Base-by-base conservation (phyloP, 257 asterid genomes). In the Agastache rugosa region DNA sequence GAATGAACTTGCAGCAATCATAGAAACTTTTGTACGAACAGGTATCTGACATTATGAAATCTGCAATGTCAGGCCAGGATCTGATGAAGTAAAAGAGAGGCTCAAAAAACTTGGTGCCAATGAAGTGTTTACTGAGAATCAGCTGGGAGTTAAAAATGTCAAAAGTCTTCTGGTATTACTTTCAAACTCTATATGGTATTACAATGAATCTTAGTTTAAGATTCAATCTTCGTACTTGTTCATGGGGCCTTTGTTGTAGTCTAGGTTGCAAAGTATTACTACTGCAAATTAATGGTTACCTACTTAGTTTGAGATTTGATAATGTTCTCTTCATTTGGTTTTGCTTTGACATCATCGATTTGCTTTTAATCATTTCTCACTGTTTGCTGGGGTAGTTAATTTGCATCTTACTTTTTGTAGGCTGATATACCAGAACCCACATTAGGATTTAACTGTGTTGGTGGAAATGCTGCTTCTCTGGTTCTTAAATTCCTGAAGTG, bases 391-490 rank as follows among this genome's bases (percentile, higher is more conserved):
- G 37, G 63, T 73, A 16, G 29, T 68, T 1, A 6, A 63, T 63
- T 29, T 31, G 41, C 20, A 16, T 72, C 37, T 58, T 58, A 42
- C 54, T 35, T 75, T 75, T 25, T 72, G 65, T 80, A 93, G 98
- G 90, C 80, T 75, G 87, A 80, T 85, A 62, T 83, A 74, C 91
- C 96, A 50, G 97, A 95, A 85, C 97, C 99, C 10, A 81, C 83
- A 35, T 55, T 95, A 69, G 99, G 99, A 66, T 89, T 95, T 63
- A 95, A 92, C 84, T 95, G 99, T 75, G 90, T 95, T 82, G 97
- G 99, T 67, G 99, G 99, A 75, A 92, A 83, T 86, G 88, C 97
- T 75, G 96, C 98, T 78, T 90, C 97, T 4, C 47, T 88, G 81
- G 90, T 95, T 81, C 89, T 95, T 53, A 95, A 92, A 83, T 89